Base-by-base conservation (phyloP, 768 basidiomycete species). In the Kockovaella imperatae region DNA sequence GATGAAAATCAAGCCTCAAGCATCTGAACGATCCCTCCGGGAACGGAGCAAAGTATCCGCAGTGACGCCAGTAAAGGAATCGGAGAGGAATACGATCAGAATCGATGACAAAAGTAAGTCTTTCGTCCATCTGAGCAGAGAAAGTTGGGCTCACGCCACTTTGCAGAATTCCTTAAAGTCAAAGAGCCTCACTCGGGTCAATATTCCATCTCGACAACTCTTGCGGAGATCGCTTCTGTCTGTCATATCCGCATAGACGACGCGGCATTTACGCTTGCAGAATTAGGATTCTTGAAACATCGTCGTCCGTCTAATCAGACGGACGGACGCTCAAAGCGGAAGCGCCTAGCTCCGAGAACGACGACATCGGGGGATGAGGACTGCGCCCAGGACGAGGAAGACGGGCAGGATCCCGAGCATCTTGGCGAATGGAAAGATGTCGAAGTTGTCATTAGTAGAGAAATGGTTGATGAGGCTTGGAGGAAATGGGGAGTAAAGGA, bases 201-300 rank as follows among this genome's bases (percentile, higher is more conserved):
- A 49, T 54, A 60, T 30, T 15, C 35, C 26, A 39, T 64, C 20
- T 36, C 42, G 36, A 35, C 61, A 2, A 82, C 83, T 17, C 77
- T 96, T n/a, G 75, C 74, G 7, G 82, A 86, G 29, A 80, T 96
- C 48, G 83, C 88, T 1, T 74, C 76, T 15, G 85, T 83, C 24
- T 87, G 87, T 39, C 83, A 86, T 69, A 74, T 97, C 45, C 79
- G 86, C 1, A 69, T 82, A 0, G 87, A 95, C 47, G 93, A 97
- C 67, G 80, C 83, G 0, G 84, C 87, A 0, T 90, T 87, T 71
- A 87, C 90, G 2, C 70, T 97, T 57, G 83, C 85, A 47, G 88
- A 91, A 65, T 83, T 85, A 51, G 88, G 89, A 24, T 70, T 96
- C 45, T 75, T 95, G n/a, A 8, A 42, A 4, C 38, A 60, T 30